phyloP scores from a whole-genome alignment of 768 basidiomycete genomes.

The Tephrocybe sp. region DNA sequence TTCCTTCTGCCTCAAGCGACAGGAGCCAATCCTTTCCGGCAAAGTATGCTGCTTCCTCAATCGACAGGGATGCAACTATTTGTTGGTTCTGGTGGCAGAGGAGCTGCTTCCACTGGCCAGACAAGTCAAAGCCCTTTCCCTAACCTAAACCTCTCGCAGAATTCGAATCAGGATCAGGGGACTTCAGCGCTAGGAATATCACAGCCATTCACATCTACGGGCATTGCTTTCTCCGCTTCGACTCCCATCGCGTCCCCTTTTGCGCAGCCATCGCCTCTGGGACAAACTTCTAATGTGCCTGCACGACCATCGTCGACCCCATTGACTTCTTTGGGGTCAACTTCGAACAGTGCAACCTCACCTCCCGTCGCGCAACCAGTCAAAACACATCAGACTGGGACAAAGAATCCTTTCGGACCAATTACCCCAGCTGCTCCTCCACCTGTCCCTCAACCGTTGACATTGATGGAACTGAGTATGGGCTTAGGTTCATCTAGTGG shows the following conservation, averaged over 20 bases:
- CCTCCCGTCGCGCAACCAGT: conserved; percentile 60
- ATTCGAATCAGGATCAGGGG: conserved; percentile 16
- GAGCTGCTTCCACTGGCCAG: conserved; percentile 15
- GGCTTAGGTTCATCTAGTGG: conserved; percentile 31
- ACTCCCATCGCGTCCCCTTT: conserved; percentile 23
- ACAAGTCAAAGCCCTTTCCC: conserved; percentile 17
- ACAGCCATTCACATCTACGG: conserved; percentile 18
- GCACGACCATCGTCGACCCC: conserved; percentile 75
- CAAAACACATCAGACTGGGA: conserved; percentile 88
- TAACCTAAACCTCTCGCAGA: conserved; percentile 1
- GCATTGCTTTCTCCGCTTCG: conserved; percentile 18
- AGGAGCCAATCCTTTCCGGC: conserved; percentile 81
- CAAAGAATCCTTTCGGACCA: conserved; percentile 91
- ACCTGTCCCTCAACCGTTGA: conserved; percentile 70
- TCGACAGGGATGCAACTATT: conserved; percentile 56
- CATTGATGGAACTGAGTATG: conserved; percentile 75
- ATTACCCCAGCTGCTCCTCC: conserved; percentile 57
- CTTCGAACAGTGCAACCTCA: conserved; percentile 27
- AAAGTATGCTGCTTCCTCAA: conserved; percentile 69
- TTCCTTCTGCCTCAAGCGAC: conserved; percentile 59
- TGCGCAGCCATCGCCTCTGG: conserved; percentile 18
- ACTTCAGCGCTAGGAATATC: background rate
- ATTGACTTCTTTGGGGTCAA: conserved; percentile 38
- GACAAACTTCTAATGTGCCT: conserved; percentile 33
- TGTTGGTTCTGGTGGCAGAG: conserved; percentile 23